Evolutionary conservation across 2,329 filamentous ascomycete genomes (phyloP).

Genomic region (Paracorniculantispora psalliotae): DNA sequence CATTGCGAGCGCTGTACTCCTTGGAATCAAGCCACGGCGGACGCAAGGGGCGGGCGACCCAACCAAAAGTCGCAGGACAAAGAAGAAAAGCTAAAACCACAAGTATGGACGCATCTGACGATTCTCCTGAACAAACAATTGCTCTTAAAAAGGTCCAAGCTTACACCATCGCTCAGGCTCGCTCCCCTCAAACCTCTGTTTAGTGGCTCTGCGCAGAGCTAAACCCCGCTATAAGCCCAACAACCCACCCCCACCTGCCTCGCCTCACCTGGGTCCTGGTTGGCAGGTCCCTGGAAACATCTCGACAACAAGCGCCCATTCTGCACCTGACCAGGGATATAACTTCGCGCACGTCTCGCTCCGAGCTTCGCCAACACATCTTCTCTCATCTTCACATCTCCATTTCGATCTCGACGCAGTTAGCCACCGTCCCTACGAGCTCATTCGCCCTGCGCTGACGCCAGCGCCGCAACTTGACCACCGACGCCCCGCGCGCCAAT

Average conservation of each 20-base stretch:
- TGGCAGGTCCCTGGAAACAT: slow-evolving; percentile 12
- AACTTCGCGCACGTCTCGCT: background rate
- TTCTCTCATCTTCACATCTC: background rate
- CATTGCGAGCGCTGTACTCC: background rate
- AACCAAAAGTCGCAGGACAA: too few relatives aligned
- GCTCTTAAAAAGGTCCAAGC: background rate
- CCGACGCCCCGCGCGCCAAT: background rate
- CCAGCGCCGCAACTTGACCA: background rate
- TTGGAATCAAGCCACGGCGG: background rate
- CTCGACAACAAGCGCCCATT: slow-evolving; percentile 8
- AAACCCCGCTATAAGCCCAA: slow-evolving; percentile 5
- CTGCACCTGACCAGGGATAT: background rate
- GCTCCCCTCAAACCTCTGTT: background rate
- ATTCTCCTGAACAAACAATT: background rate
- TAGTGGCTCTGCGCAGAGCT: background rate
- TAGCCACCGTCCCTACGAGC: background rate
- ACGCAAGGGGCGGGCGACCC: too few relatives aligned
- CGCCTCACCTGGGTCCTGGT: background rate
- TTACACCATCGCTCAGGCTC: background rate
- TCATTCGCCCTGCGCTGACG: background rate
- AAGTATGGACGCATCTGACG: background rate
- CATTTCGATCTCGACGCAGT: background rate
- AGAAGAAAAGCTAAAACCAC: background rate
- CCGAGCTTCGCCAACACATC: background rate
- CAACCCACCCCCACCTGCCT: slow-evolving; percentile 8